Conservation (phyloP, 2,329 filamentous ascomycete genomes). For the Talaromyces albobiverticillius region DNA sequence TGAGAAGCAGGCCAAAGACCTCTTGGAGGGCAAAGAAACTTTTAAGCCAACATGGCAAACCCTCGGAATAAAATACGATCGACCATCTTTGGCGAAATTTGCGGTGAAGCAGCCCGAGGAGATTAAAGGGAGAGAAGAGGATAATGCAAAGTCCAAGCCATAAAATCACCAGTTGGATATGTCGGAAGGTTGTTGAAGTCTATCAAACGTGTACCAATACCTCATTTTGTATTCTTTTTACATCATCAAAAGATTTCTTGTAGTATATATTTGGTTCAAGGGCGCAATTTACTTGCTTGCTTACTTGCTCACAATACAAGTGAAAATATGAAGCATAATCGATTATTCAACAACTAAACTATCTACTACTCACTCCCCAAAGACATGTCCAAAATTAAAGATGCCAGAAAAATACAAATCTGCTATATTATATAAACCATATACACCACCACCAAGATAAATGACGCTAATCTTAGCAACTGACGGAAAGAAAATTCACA, state of each 20-base stretch:
- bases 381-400: not conserved
- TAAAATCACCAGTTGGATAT: no score
- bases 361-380: no score
- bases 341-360: no score
- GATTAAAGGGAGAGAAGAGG: no score
- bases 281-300: not conserved
- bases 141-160: not conserved
- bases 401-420: not conserved
- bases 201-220: not conserved
- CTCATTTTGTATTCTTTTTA: not conserved
- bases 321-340: not conserved
- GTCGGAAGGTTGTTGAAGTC: no score
- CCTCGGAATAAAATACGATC: slow-evolving; percentile 38
- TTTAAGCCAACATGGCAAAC: slow-evolving; percentile 57
- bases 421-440: slow-evolving; percentile 5
- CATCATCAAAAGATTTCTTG: not conserved
- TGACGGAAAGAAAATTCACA: slow-evolving; percentile 3
- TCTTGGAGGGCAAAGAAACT: slow-evolving; percentile 59
- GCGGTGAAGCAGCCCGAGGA: not conserved
- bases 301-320: not conserved
- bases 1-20: slow-evolving; percentile 59
- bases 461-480: slow-evolving; percentile 5
- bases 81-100: slow-evolving; percentile 18
- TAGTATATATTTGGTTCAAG: not conserved
- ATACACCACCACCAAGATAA: slow-evolving; percentile 4